Evolutionary conservation across 2,329 filamentous ascomycete genomes (phyloP), one percentile per base, ranked within the genome.

Genomic region (Xylariaceae sp.): DNA sequence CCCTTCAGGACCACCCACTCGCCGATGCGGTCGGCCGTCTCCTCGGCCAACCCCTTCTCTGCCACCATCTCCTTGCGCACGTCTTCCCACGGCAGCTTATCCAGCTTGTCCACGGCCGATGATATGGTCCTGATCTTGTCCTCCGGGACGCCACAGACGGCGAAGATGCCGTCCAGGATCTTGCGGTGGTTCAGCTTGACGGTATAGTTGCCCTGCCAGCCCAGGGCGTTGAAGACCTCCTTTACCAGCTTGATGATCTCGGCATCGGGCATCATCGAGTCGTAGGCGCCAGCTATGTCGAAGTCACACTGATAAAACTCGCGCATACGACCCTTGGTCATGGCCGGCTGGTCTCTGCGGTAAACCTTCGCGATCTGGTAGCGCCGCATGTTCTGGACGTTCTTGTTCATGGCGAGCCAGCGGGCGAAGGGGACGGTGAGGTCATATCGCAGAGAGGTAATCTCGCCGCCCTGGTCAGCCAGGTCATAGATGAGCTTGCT

Each of bases 291-390:
- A 2, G 82, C 82, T 58, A 86, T 82, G 56, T 87, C 83, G 50
- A 87, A 83, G 61, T 87, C 82, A 59, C 81, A 87, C 58, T 87
- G 82, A 59, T 84, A 86, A 59, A 87, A 86, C 54, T 88, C 81
- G 43, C 82, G 70, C 80, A 86, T 84, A 28, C 80, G 72, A 13
- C 82, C 82, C 57, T 86, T 85, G 37, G 75, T 79, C 65, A 87
- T 80, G 33, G 79, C 80, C 16, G 83, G 83, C 58, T 88, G 82
- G 58, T 89, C 83, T 57, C 83, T 67, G 42, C 83, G 70, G 61
- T 87, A 88, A 32, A 88, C 83, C 59, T 88, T 88, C 41, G 79
- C 80, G 43, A 87, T 83, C 61, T 86, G 80, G 57, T 85, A 87
- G 49, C 83, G 68, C 63, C 86, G 86, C 60, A 86, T 84, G 53